Conservation (phyloP, 306 rosid species). For the Vicia faba region DNA sequence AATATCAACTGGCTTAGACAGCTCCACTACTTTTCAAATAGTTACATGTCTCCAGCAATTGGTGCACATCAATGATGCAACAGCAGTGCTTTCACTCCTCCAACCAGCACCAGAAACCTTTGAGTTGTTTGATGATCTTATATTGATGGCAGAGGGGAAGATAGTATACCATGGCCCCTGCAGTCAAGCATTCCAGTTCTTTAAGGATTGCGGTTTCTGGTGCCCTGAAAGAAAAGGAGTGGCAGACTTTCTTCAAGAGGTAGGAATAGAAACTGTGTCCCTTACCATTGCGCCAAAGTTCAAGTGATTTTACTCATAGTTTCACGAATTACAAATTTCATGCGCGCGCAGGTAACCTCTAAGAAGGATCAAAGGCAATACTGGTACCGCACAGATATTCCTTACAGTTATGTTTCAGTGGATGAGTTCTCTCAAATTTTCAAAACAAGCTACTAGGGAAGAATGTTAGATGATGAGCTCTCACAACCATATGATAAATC, state of each 20-base stretch:
- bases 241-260: conserved; percentile 90
- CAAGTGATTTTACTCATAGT: conserved; percentile 12
- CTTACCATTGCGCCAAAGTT: conserved; percentile 20
- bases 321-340: conserved; percentile 36
- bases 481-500: conserved; percentile 62
- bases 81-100: conserved; percentile 81
- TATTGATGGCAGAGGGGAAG: conserved; percentile 80
- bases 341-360: conserved; percentile 62
- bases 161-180: conserved; percentile 77
- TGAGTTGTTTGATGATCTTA: conserved; percentile 76
- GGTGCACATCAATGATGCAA: conserved; percentile 68
- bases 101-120: conserved; percentile 90
- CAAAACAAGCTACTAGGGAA: conserved; percentile 56
- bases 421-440: conserved; percentile 58
- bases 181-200: conserved; percentile 53
- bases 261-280: conserved; percentile 37
- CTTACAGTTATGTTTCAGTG: conserved; percentile 62
- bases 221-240: conserved; percentile 90
- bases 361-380: conserved; percentile 79
- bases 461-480: conserved; percentile 57
- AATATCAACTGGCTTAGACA: conserved; percentile 86
- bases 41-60: conserved; percentile 76
- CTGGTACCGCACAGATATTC: conserved; percentile 58
- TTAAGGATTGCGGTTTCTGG: conserved; percentile 75
- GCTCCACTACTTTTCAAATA: conserved; percentile 79